Evolutionary conservation across 257 asterid species (phyloP).

Genomic region (Cordia subcordata): DNA sequence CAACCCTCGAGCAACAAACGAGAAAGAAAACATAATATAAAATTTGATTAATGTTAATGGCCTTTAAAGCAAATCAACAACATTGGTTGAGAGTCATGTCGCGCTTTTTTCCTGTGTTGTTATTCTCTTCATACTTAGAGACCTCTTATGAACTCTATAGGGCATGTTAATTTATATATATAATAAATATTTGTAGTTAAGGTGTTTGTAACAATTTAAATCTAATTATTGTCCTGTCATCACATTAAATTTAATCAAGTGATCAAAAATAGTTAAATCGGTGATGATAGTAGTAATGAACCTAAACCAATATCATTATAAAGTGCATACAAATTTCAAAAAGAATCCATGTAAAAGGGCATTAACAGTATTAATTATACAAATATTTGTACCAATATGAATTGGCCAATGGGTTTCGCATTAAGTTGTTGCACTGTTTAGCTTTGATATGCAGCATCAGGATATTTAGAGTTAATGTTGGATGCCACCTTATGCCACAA

Average conservation of each 20-base stretch:
- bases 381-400: constrained; percentile 7
- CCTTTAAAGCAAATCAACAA: background rate
- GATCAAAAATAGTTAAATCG: too few relatives aligned
- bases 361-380: constrained; percentile 4
- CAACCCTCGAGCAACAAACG: background rate
- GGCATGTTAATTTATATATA: constrained; percentile 10
- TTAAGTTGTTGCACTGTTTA: constrained; percentile 19
- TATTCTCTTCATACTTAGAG: constrained; percentile 1
- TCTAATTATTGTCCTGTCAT: too few relatives aligned
- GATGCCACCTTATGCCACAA: constrained; percentile 35
- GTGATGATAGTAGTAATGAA: too few relatives aligned
- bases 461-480: constrained; percentile 19
- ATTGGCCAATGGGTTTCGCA: constrained; percentile 29
- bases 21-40: background rate
- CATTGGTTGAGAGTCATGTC: constrained; percentile 9
- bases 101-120: background rate
- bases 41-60: background rate
- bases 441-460: constrained; percentile 11
- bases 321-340: too few relatives aligned
- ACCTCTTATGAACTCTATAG: constrained; percentile 35
- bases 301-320: too few relatives aligned
- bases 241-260: too few relatives aligned
- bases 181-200: too few relatives aligned
- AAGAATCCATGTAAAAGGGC: too few relatives aligned
- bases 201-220: too few relatives aligned